Percentiles rank a stretch among this genome's conserved stretches.
These are phyloP conservation scores for Vinca minor DNA, from an alignment of 257 asterid species.

Conservation along the genomic window DNA sequence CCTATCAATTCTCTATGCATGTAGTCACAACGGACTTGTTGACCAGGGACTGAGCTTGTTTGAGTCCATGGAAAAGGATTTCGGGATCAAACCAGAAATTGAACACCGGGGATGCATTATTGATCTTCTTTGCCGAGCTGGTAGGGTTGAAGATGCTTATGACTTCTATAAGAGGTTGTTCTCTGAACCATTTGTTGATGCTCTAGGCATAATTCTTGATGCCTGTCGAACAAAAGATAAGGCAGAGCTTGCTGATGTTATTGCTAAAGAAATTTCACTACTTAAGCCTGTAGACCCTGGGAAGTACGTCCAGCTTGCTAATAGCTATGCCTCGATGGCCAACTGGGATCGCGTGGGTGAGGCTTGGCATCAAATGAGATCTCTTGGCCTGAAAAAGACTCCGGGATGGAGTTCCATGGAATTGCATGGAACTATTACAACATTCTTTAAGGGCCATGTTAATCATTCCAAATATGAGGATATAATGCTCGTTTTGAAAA, in stretches of 20 bases:
- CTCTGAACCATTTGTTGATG: conserved; percentile 45
- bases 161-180: conserved; percentile 49
- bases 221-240: conserved; percentile 47
- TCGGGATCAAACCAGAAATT: conserved; percentile 48
- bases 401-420: conserved; percentile 88
- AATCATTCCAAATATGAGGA: conserved; percentile 52
- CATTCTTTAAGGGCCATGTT: conserved; percentile 55
- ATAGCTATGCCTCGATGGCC: conserved; percentile 62
- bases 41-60: conserved; percentile 54
- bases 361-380: conserved; percentile 63
- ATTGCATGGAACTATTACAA: conserved; percentile 52
- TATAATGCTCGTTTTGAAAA: conserved; percentile 31
- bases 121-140: conserved; percentile 85
- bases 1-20: conserved; percentile 52
- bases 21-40: conserved; percentile 80
- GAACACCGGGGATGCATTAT: conserved; percentile 73
- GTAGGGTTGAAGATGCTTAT: conserved; percentile 61
- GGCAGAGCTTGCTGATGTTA: conserved; percentile 33
- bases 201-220: conserved; percentile 66
- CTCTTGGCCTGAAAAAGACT: conserved; percentile 56
- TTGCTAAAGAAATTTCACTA: conserved; percentile 50
- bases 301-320: conserved; percentile 75
- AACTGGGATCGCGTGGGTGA: conserved; percentile 81
- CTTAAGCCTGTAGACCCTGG: conserved; percentile 57
- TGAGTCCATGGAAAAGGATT: conserved; percentile 55